Evolutionary conservation across 768 basidiomycete species (phyloP), one percentile per base, ranked within the genome.

Genomic region (Agaricus sinodeliciosus): DNA sequence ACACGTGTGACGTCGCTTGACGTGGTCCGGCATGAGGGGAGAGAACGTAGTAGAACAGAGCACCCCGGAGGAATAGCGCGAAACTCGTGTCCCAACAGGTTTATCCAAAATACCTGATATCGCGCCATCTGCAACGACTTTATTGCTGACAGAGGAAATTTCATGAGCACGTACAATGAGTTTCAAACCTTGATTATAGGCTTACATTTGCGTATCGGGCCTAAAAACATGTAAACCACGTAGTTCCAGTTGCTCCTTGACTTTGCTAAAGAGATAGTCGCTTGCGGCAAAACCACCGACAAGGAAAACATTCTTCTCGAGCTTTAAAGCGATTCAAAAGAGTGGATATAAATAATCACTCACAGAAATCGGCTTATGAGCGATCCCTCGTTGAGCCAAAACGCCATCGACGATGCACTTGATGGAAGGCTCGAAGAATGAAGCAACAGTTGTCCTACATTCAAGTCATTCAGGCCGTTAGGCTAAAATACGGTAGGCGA

Each of bases 241-340:
- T 1, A 63, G 57, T 4, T 65, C 65, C 9, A 82, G 64, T 6
- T 64, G 58, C 46, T 60, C 63, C 39, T 70, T 70, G 2, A 82
- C 70, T 42, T 69, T 66, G 2, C 65, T 60, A 58, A 71, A 77
- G 16, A 83, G 61, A 70, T 75, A 81, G 48, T 80, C 76, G 51
- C 75, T 81, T 0, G 79, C 78, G 11, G 78, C 75, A 59, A 82
- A 82, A 0, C 80, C 81, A 16, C 81, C 81, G 3, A 83, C 80
- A 0, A 84, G 71, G 37, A 76, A 68, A 19, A 75, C 69, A 22
- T 28, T 47, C 52, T 54, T 39, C n/a, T 9, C 49, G 13, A 25
- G 5, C 19, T 4, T 5, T 28, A 41, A 43, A 28, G 3, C 11
- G 31, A 11, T 11, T 31, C 31, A 31, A 1, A 27, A 12, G 28